Conservation (phyloP, 371 early-diverging fungal genomes). For the Mortierella sp. region DNA sequence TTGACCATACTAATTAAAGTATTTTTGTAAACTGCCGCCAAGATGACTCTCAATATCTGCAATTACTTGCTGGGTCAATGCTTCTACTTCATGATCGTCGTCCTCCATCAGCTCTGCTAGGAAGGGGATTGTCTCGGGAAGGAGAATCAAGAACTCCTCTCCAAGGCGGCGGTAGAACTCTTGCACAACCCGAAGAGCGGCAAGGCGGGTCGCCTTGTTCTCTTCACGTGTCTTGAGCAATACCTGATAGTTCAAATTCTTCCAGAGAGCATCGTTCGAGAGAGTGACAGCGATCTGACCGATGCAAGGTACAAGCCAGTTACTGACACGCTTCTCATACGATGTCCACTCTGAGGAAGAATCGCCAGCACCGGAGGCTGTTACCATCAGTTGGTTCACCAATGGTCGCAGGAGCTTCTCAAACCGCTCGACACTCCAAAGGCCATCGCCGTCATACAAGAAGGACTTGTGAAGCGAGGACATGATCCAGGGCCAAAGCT, state of each 20-base stretch:
- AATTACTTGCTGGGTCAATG: constrained; percentile 83
- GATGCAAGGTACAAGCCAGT: constrained; percentile 80
- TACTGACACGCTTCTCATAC: constrained; percentile 65
- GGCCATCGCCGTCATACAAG: constrained; percentile 73
- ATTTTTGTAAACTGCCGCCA: constrained; percentile 88
- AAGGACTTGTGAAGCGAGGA: constrained; percentile 73
- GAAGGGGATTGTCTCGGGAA: constrained; percentile 96
- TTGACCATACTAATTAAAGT: constrained; percentile 81
- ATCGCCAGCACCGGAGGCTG: constrained; percentile 56
- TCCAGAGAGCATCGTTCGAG: constrained; percentile 87
- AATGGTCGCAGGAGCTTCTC: constrained; percentile 77
- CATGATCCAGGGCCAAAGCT: constrained; percentile 70
- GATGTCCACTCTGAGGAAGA: constrained; percentile 31
- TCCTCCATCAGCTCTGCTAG: constrained; percentile 96
- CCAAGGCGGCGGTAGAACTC: constrained; percentile 88
- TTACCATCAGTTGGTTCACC: constrained; percentile 78
- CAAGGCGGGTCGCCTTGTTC: constrained; percentile 76
- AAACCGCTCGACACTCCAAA: constrained; percentile 80
- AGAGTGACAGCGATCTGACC: constrained; percentile 86
- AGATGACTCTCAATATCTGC: constrained; percentile 87
- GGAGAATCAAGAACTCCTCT: constrained; percentile 89
- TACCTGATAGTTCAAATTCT: constrained; percentile 84
- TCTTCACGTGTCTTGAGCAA: constrained; percentile 82
- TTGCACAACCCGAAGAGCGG: constrained; percentile 75
- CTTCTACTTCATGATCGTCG: constrained; percentile 82